phyloP scores from a whole-genome alignment of 345 rosid genomes.

The Citrus australasica region DNA sequence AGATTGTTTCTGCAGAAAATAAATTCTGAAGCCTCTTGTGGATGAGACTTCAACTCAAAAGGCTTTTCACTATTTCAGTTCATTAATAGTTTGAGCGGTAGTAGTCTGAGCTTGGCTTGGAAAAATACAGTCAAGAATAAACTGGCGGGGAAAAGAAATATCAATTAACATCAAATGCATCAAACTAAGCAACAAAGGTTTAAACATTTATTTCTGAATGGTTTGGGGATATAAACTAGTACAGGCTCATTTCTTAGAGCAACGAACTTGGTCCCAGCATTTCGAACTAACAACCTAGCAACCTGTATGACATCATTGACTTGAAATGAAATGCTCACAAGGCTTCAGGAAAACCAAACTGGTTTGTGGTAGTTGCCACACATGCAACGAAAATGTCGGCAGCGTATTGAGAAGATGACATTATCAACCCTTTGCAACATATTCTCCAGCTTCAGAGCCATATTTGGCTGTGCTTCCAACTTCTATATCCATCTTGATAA shows the following conservation, averaged over 20 bases:
- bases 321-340: not conserved
- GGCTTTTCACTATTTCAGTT: not conserved
- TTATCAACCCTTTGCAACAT: not conserved
- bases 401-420: not conserved
- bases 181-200: not conserved
- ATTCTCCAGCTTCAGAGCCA: not conserved
- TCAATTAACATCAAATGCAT: not conserved
- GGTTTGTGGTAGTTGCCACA: not conserved
- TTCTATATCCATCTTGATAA: not conserved
- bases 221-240: not conserved
- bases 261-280: not conserved
- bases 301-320: not conserved
- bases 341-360: not conserved
- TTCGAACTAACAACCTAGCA: not conserved
- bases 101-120: no score
- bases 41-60: not conserved
- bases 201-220: not conserved
- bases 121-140: not conserved
- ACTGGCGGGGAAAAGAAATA: not conserved
- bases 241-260: not conserved
- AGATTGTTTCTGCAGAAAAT: not conserved
- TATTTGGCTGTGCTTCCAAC: not conserved
- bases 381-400: not conserved
- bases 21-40: not conserved
- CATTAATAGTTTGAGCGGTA: not conserved